These are phyloP conservation scores for Lodderomyces jiufengensis DNA, from an alignment of 1,139 yeast species.

Conservation along the genomic window DNA sequence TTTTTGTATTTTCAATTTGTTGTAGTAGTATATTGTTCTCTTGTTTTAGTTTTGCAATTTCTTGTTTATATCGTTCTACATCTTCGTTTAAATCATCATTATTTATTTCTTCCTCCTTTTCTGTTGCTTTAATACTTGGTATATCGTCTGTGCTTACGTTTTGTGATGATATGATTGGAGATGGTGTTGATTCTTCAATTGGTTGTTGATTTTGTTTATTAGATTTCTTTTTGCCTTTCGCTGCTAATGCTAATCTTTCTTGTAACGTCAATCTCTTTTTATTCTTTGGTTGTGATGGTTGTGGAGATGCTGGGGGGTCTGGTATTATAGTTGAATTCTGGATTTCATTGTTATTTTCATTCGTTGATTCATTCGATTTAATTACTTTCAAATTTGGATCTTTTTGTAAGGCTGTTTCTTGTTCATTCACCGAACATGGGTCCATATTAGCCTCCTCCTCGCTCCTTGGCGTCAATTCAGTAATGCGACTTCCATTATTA, in stretches of 20 bases:
- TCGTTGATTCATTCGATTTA: not conserved
- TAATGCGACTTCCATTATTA: too few species aligned
- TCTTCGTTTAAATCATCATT: too few species aligned
- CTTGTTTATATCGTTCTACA: not conserved
- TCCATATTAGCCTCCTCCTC: too few species aligned
- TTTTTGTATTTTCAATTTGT: constrained; percentile 5
- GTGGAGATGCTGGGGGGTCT: too few species aligned
- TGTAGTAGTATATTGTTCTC: constrained; percentile 5
- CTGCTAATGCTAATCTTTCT: constrained; percentile 80
- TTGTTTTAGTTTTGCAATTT: constrained; percentile 8
- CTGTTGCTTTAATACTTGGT: not conserved
- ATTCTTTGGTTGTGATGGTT: not conserved
- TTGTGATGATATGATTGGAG: constrained; percentile 7
- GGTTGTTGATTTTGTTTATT: constrained; percentile 7
- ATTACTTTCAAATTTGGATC: not conserved
- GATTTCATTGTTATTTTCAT: not conserved
- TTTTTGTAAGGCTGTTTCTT: not conserved
- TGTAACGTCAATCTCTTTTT: constrained; percentile 63
- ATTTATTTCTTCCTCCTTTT: constrained; percentile 2
- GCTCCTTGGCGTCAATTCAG: too few species aligned
- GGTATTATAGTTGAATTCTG: too few species aligned
- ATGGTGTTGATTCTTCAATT: constrained; percentile 6
- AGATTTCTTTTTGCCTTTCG: constrained; percentile 41
- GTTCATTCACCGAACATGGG: too few species aligned
- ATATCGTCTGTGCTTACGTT: constrained; percentile 4